These are phyloP conservation scores for Xylariomycetidae sp. DNA, from an alignment of 2,329 filamentous ascomycete genomes.

Conservation along the genomic window DNA sequence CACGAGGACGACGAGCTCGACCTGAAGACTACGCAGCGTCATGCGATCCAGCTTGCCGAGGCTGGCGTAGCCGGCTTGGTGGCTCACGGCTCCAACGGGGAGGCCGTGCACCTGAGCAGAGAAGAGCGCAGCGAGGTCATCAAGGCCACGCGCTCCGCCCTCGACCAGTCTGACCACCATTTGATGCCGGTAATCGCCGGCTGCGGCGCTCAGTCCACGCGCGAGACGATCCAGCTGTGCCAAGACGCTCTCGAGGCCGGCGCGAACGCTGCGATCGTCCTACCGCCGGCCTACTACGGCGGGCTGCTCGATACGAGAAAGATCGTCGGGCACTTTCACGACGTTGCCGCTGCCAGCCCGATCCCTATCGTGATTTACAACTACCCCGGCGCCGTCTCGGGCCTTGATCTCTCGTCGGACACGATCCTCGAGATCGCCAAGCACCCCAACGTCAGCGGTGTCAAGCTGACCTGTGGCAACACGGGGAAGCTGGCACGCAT, in stretches of 20 bases:
- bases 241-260: conserved; percentile 59
- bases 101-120: conserved; percentile 65
- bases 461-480: conserved; percentile 61
- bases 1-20: conserved; percentile 50
- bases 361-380: conserved; percentile 62
- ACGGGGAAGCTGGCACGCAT: conserved; percentile 51
- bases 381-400: conserved; percentile 53
- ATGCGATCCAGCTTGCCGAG: conserved; percentile 55
- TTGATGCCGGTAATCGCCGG: conserved; percentile 64
- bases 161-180: conserved; percentile 51
- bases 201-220: conserved; percentile 62
- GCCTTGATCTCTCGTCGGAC: conserved; percentile 55
- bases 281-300: conserved; percentile 67
- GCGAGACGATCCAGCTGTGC: conserved; percentile 63
- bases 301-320: conserved; percentile 52
- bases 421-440: conserved; percentile 47
- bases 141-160: conserved; percentile 54
- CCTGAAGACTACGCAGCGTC: conserved; percentile 42
- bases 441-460: conserved; percentile 56
- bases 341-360: conserved; percentile 53
- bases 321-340: conserved; percentile 57
- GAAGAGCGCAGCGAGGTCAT: conserved; percentile 62
- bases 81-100: conserved; percentile 68
- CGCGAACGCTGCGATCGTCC: conserved; percentile 62
- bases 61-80: conserved; percentile 64